Conservation (phyloP, 805 yeast species). For the Hagleromyces aurorensis region DNA sequence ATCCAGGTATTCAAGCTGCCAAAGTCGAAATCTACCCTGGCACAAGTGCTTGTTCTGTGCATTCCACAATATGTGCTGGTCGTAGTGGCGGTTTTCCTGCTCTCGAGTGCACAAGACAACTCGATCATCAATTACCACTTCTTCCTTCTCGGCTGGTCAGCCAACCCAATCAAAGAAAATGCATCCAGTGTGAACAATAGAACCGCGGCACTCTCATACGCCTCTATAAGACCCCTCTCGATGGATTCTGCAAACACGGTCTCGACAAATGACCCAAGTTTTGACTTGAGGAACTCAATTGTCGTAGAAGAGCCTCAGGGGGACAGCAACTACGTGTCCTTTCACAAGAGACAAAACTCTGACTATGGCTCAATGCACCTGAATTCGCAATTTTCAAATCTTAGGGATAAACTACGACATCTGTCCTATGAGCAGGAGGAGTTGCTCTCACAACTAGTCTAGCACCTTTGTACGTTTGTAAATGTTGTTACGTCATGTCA, state of each 20-base stretch:
- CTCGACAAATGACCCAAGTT: slow-evolving; percentile 1
- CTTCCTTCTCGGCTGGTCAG: too few species aligned
- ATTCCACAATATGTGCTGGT: too few species aligned
- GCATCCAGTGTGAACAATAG: too few species aligned
- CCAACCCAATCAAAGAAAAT: too few species aligned
- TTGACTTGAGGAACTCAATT: slow-evolving; percentile 2
- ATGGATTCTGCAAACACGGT: slow-evolving; percentile 6
- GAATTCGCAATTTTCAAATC: slow-evolving; percentile 1
- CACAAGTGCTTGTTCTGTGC: too few species aligned
- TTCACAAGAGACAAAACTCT: slow-evolving; percentile 7
- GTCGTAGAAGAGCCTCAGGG: slow-evolving; percentile 3
- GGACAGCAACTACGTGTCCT: slow-evolving; percentile 9
- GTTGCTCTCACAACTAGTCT: slow-evolving; percentile 8
- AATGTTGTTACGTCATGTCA: too few species aligned
- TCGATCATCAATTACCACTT: too few species aligned
- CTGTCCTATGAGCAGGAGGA: slow-evolving; percentile 13
- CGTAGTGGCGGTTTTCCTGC: too few species aligned
- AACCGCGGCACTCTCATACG: slow-evolving; percentile 10
- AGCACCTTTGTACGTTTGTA: too few species aligned
- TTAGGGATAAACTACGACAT: slow-evolving; percentile 5
- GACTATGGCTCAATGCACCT: slow-evolving; percentile 5
- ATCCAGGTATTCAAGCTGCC: too few species aligned
- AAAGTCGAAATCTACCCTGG: too few species aligned
- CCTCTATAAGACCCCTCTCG: slow-evolving; percentile 10
- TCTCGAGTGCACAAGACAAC: too few species aligned